These are phyloP conservation scores for Pelargonium nanum DNA, from an alignment of 345 rosid species.

Conservation along the genomic window DNA sequence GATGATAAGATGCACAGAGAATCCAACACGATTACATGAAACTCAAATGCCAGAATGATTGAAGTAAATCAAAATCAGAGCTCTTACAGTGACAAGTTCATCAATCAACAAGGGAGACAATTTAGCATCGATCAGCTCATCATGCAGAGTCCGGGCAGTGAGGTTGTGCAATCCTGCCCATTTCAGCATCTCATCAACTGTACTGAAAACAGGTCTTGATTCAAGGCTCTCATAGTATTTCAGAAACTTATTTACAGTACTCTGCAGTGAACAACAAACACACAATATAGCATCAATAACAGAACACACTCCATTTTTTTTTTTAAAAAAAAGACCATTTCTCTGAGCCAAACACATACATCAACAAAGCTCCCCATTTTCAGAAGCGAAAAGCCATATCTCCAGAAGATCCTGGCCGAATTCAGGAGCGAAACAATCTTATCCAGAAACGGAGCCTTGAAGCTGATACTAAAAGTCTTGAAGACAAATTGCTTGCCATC, in stretches of 20 bases:
- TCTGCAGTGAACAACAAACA: constrained; percentile 29
- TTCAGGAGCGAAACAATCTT: constrained; percentile 53
- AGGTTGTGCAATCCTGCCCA: constrained; percentile 79
- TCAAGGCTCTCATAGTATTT: constrained; percentile 60
- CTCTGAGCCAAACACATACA: constrained; percentile 17
- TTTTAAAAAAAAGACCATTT: neutral
- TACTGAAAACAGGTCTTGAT: constrained; percentile 59
- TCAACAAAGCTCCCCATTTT: constrained; percentile 62
- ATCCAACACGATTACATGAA: no score
- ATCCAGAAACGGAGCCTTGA: constrained; percentile 34
- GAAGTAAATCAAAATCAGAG: neutral
- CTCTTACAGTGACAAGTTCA: constrained; percentile 69
- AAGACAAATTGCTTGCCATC: constrained; percentile 55
- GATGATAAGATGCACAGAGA: no score
- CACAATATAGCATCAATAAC: neutral
- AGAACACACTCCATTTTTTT: neutral
- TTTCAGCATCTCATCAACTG: constrained; percentile 79
- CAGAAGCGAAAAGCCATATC: constrained; percentile 72
- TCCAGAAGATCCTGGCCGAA: constrained; percentile 37
- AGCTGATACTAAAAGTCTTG: constrained; percentile 35
- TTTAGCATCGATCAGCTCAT: constrained; percentile 32
- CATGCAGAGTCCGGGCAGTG: constrained; percentile 50
- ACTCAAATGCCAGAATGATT: neutral
- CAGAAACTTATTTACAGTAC: constrained; percentile 48
- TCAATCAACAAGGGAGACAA: constrained; percentile 48